Base-by-base conservation (phyloP, 192 early-diverging fungal species). In the Coemansia sp. region DNA sequence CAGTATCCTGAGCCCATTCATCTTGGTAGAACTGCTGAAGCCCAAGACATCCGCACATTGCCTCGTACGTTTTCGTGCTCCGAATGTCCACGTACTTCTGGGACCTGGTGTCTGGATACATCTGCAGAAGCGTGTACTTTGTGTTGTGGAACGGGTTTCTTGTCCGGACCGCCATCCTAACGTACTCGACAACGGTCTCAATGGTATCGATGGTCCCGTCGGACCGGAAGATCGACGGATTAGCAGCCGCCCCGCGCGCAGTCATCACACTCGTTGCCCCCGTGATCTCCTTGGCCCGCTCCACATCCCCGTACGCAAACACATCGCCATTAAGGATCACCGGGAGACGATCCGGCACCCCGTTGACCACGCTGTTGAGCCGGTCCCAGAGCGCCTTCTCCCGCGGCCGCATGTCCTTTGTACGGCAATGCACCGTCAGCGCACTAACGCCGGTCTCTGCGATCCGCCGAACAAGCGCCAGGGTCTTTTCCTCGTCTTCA, bases 251-350 rank as follows among this genome's bases (percentile, higher is more conserved):
- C 7, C 88, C 94, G 16, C 98, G 88, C 11, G 98, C 96, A 65
- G 94, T 81, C 98, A 99, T 99, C 48, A 93, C 91, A 51, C 81
- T 83, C 2, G 88, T 88, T 0, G 83, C 82, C 16, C 88, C 85
- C 6, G 90, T 85, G 0, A 82, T 57, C n/a, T 87, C 80, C 60
- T 84, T 88, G 8, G 91, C 79, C 61, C 76, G 77, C 32, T 80
- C 68, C 55, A 92, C 79, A 68, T 96, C 90, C 2, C 72, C 77
- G 41, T 83, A 85, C 39, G 84, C 67, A 57, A 84, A 92, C 7
- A 97, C 74, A 78, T 99, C 97, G 10, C 97, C 97, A 77, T 99
- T 99, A 1, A 93, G 93, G 62, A 97, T 92, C 40, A 99, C 84
- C 12, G 93, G 92, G 40, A 93, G 87, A 32, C 32, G 32, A 0